phyloP scores from a whole-genome alignment of 768 basidiomycete species.

The Kwoniella newhampshirensis region DNA sequence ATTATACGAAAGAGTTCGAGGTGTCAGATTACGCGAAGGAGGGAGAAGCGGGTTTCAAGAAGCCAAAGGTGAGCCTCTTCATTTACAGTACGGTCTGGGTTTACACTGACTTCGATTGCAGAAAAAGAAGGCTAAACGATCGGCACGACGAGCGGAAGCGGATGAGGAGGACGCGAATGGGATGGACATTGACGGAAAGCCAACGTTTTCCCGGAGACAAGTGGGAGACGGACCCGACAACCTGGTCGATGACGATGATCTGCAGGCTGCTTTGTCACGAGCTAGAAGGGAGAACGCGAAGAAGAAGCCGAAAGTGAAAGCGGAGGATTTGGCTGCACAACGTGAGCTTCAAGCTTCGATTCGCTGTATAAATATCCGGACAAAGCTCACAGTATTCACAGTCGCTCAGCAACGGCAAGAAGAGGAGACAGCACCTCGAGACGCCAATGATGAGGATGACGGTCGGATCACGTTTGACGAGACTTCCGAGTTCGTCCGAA shows the following conservation, averaged over 20 bases:
- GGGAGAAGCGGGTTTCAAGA: conserved; percentile 92
- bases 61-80: conserved; percentile 66
- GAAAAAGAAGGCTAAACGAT: conserved; percentile 86
- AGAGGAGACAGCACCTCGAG: conserved; percentile 56
- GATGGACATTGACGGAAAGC: conserved; percentile 80
- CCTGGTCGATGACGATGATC: conserved; percentile 97
- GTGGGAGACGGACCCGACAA: conserved; percentile 76
- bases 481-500: conserved; percentile 92
- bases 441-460: conserved; percentile 55
- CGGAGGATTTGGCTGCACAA: conserved; percentile 77
- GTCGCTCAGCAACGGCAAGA: conserved; percentile 41
- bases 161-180: conserved; percentile 59
- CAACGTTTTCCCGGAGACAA: conserved; percentile 61
- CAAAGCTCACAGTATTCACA: conserved; percentile 2
- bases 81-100: not conserved
- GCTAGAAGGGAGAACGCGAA: conserved; percentile 77
- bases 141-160: conserved; percentile 66
- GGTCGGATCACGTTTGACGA: conserved; percentile 81
- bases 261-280: conserved; percentile 86
- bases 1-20: conserved; percentile 86
- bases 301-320: conserved; percentile 71
- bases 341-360: conserved; percentile 57
- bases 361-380: no score
- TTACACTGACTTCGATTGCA: conserved; percentile 48
- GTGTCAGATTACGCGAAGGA: conserved; percentile 85